These are phyloP conservation scores for Sechiopsis laciniata DNA, from an alignment of 306 rosid species.

Conservation along the genomic window DNA sequence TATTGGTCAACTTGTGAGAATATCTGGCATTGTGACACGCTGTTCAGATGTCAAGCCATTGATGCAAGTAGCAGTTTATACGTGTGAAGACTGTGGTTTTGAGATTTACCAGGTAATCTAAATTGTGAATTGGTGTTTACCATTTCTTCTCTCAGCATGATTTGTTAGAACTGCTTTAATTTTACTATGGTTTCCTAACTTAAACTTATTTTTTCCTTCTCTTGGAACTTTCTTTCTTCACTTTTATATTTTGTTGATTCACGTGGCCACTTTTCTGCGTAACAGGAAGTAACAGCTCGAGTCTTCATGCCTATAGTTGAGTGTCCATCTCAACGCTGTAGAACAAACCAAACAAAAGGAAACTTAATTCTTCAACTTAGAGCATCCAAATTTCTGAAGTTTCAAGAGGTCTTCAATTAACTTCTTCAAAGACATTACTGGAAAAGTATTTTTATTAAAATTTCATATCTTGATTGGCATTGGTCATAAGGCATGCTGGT, in stretches of 20 bases:
- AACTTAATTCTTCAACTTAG: constrained; percentile 85
- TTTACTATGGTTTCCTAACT: neutral
- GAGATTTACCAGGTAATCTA: constrained; percentile 91
- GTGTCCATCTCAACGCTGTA: constrained; percentile 86
- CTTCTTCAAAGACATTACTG: constrained; percentile 2
- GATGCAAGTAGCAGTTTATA: constrained; percentile 96
- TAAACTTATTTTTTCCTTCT: neutral
- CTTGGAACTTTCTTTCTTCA: constrained; percentile 12
- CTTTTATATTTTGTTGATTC: constrained; percentile 18
- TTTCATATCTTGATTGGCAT: constrained; percentile 17
- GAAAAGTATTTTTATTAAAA: constrained; percentile 18
- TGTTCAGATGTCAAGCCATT: constrained; percentile 97
- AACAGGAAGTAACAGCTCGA: constrained; percentile 96
- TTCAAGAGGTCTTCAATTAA: constrained; percentile 69
- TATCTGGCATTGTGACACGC: constrained; percentile 84
- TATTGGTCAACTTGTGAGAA: constrained; percentile 91
- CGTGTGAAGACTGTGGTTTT: constrained; percentile 95
- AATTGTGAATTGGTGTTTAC: neutral
- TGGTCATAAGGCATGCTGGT: neutral
- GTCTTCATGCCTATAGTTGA: constrained; percentile 85
- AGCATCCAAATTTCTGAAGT: constrained; percentile 94
- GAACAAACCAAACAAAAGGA: constrained; percentile 56
- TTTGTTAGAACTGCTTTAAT: neutral
- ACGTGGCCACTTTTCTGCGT: constrained; percentile 21
- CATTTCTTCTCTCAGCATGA: neutral